phyloP scores from a whole-genome alignment of 805 yeast species.

The Pichia membranifaciens region DNA sequence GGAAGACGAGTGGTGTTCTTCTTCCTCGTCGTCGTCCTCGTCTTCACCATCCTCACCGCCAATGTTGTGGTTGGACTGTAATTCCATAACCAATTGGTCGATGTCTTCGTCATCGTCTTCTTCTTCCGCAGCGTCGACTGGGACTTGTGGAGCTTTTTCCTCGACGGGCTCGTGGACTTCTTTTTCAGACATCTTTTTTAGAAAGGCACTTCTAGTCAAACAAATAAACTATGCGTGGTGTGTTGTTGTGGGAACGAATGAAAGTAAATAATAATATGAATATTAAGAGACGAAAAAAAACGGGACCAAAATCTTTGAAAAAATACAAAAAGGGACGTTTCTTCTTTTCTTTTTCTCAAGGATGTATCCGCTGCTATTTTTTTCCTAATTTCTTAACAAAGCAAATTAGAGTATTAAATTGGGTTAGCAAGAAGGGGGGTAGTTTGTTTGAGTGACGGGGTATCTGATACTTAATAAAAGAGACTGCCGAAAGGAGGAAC shows the following conservation, averaged over 20 bases:
- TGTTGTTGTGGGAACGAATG: too few species aligned
- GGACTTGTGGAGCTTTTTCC: conserved; percentile 54
- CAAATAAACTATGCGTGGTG: too few species aligned
- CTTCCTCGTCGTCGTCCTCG: conserved; percentile 31
- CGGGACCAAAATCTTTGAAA: too few species aligned
- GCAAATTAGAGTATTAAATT: too few species aligned
- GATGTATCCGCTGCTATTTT: not conserved
- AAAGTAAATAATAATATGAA: too few species aligned
- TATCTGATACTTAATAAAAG: conserved; percentile 2
- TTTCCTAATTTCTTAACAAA: not conserved
- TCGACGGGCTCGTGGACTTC: conserved; percentile 28
- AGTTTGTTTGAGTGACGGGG: not conserved
- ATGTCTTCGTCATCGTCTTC: conserved; percentile 52
- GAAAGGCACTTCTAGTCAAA: not conserved
- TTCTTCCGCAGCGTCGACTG: conserved; percentile 32
- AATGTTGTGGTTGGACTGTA: conserved; percentile 58
- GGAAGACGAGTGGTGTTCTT: conserved; percentile 43
- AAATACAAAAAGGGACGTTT: too few species aligned
- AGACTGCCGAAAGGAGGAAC: conserved; percentile 1
- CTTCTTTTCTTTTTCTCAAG: too few species aligned
- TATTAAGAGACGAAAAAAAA: too few species aligned
- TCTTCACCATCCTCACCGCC: conserved; percentile 43
- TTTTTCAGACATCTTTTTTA: conserved; percentile 15
- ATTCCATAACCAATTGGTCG: conserved; percentile 69
- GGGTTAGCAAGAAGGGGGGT: too few species aligned